Conservation (phyloP, 805 yeast genomes). For the Nakazawaea siamensis region DNA sequence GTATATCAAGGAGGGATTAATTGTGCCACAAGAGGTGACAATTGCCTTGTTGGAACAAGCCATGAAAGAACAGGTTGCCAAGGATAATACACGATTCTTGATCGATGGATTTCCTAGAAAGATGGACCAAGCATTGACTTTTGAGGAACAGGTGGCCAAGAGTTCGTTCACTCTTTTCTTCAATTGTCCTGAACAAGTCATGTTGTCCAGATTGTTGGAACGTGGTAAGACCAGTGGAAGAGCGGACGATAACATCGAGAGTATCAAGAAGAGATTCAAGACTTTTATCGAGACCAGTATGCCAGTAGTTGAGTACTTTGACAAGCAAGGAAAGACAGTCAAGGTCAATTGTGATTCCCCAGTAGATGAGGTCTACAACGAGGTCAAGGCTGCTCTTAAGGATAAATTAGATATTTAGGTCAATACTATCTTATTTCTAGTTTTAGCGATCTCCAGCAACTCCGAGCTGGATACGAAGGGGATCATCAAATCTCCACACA, state of each 20-base stretch:
- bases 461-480: too few relatives aligned
- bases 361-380: conserved; percentile 66
- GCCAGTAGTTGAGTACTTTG: conserved; percentile 89
- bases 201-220: conserved; percentile 77
- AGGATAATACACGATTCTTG: conserved; percentile 59
- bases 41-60: conserved; percentile 77
- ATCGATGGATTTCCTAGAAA: conserved; percentile 97
- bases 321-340: conserved; percentile 65
- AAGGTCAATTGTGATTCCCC: conserved; percentile 72
- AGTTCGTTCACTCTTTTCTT: conserved; percentile 67
- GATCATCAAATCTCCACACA: conserved; percentile 1
- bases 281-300: conserved; percentile 81
- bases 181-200: conserved; percentile 75
- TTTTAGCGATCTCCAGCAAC: too few relatives aligned
- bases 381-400: conserved; percentile 61
- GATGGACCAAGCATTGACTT: conserved; percentile 96
- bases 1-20: conserved; percentile 78
- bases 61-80: conserved; percentile 41
- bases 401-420: conserved; percentile 20
- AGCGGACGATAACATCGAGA: conserved; percentile 85
- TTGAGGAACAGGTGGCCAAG: conserved; percentile 69
- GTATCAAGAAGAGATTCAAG: conserved; percentile 81
- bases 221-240: conserved; percentile 96
- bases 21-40: conserved; percentile 92
- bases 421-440: not conserved